These are phyloP conservation scores for Pseudocohnilembus persalinus DNA, from an alignment of 169 alveolate genomes.

Conservation along the genomic window DNA sequence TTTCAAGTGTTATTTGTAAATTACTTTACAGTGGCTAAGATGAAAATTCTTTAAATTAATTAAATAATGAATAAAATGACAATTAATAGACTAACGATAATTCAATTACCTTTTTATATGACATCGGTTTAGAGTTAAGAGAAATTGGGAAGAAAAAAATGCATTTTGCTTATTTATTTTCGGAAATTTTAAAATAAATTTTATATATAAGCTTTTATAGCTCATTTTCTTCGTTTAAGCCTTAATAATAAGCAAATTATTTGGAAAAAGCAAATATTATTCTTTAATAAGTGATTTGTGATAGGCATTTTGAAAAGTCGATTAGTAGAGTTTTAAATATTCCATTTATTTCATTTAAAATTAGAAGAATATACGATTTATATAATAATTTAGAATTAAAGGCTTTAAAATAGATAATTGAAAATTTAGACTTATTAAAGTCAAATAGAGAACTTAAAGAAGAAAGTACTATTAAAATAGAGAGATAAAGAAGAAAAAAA, in stretches of 20 bases:
- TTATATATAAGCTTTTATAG: neutral
- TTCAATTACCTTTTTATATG: too few relatives aligned
- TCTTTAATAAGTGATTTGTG: neutral
- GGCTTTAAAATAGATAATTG: too few relatives aligned
- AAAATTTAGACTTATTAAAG: too few relatives aligned
- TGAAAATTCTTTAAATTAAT: neutral
- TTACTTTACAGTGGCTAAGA: neutral
- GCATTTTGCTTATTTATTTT: neutral
- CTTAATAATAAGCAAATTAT: neutral
- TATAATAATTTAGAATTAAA: neutral
- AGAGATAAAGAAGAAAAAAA: too few relatives aligned
- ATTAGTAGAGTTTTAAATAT: neutral
- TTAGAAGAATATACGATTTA: neutral
- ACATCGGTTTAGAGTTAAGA: neutral
- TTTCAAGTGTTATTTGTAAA: neutral
- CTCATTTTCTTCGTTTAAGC: neutral
- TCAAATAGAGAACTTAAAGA: too few relatives aligned
- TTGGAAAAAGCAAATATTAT: neutral
- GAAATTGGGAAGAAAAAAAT: neutral
- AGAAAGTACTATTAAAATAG: too few relatives aligned
- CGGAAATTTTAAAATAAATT: neutral
- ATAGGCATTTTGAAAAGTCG: neutral
- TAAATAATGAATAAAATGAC: too few relatives aligned
- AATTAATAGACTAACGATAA: too few relatives aligned
- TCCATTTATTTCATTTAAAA: neutral